Base-by-base conservation (phyloP, 2,329 filamentous ascomycete species). In the Paraphoma chrysanthemicola region DNA sequence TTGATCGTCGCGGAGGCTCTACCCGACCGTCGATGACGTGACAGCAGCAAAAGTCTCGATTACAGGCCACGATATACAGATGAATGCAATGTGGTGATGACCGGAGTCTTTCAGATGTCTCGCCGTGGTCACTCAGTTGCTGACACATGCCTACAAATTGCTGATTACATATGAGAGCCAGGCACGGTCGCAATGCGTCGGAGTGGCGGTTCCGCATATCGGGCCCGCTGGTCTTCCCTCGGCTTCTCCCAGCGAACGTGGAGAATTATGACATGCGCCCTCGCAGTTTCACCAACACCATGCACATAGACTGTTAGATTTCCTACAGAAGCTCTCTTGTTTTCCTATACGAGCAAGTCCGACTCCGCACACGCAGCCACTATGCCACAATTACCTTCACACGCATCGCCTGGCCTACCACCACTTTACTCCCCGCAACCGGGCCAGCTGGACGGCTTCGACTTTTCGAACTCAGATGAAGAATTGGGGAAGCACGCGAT, bases 301-400 rank as follows among this genome's bases (percentile, higher is more conserved):
- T 42, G 39, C 39, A 42, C n/a, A 16, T 42, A 42, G 39, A 8
- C 16, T 14, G 3, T n/a, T 42, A 42, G 39, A 16, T 42, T n/a
- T 42, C 16, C 16, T 23, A 43, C 4, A 16, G 39, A 2, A 16
- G 11, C 9, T 14, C 30, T n/a, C 30, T 36, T 16, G 30, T 8
- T 9, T 10, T 9, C n/a, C 28, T 36, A 18, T 23, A 29, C 33
- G 11, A 23, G 17, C 36, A 28, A 11, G 12, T 16, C 44, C 44
- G 7, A 44, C 28, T 41, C 18, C 17, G 36, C 14, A 4, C 14
- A 6, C 44, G 28, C 33, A 38, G 12, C 31, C 17, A 33, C 11
- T 29, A 86, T 86, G 84, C 77, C 81, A 44, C 80, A 84, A 54
- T 78, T 86, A 56, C 84, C 85, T n/a, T 80, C 83, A 39, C 83